Conservation (phyloP, 139 green algal species). For the Chlorella sorokiniana region DNA sequence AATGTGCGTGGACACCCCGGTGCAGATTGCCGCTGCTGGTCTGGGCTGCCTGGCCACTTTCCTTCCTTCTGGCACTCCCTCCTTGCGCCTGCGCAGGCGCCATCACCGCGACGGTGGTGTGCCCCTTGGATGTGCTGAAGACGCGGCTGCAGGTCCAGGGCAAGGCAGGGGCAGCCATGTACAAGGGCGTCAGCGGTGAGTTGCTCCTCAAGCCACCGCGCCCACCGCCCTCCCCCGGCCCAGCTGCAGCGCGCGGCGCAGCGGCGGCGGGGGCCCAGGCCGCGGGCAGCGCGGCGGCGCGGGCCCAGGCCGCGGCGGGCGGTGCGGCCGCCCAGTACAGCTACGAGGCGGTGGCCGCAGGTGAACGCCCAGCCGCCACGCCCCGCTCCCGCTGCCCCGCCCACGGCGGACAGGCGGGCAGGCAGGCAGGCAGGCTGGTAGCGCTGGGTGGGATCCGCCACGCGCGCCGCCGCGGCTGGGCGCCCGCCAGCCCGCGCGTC, state of each 20-base stretch:
- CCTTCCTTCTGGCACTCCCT: background rate
- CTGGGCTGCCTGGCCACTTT: background rate
- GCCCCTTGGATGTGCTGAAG: slow-evolving; percentile 97
- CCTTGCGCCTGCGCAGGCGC: slow-evolving; percentile 55
- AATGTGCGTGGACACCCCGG: background rate
- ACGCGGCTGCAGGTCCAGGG: slow-evolving; percentile 93
- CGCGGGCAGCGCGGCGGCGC: background rate
- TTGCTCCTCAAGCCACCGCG: slow-evolving; percentile 22
- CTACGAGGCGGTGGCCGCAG: slow-evolving; percentile 31
- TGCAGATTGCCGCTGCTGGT: background rate
- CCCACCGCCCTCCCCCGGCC: background rate
- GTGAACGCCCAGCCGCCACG: slow-evolving; percentile 30
- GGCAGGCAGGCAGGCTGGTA: background rate
- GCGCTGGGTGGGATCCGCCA: background rate
- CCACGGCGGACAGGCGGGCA: background rate
- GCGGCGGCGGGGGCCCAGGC: background rate
- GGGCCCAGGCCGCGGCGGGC: background rate
- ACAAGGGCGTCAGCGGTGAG: slow-evolving; percentile 71
- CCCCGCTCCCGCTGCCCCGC: background rate
- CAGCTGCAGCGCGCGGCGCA: background rate
- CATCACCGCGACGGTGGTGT: slow-evolving; percentile 93
- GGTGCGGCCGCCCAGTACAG: background rate
- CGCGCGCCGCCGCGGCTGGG: background rate
- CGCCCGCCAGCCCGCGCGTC: background rate
- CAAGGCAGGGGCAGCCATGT: slow-evolving; percentile 23